A percentile compares a stretch with the other conserved stretches of the same genome.
phyloP scores from a whole-genome alignment of 78 protist species.

The Dictyostelium purpureum region DNA sequence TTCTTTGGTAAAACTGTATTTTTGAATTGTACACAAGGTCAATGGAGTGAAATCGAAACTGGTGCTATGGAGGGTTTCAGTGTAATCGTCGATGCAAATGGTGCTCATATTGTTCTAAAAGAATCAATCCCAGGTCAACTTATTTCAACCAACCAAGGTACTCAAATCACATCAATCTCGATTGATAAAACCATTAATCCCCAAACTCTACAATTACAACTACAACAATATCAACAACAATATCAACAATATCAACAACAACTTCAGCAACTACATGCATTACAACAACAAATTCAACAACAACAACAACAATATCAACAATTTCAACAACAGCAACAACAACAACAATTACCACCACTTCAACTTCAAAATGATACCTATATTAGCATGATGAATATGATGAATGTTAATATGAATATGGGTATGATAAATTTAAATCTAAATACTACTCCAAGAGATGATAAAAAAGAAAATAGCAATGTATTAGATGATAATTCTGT shows the following conservation, averaged over 20 bases:
- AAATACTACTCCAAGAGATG: no score
- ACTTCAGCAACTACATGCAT: no score
- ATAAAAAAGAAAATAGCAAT: no score
- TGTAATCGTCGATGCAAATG: conserved; percentile 33
- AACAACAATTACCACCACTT: neutral
- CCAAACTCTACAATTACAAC: no score
- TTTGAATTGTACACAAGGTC: conserved; percentile 28
- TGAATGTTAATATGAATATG: no score
- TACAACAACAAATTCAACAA: no score
- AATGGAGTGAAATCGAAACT: conserved; percentile 60
- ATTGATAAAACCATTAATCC: neutral
- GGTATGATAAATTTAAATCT: no score
- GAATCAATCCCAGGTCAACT: conserved; percentile 4
- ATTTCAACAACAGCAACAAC: neutral
- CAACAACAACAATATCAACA: neutral
- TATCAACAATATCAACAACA: neutral
- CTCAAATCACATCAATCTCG: no score
- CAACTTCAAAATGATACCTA: no score
- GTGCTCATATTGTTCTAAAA: conserved; percentile 56
- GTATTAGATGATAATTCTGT: no score
- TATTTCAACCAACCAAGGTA: no score
- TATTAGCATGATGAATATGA: no score
- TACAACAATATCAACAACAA: neutral
- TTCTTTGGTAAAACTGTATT: conserved; percentile 48
- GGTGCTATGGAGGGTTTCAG: conserved; percentile 71